Evolutionary conservation across 768 basidiomycete genomes (phyloP).

Genomic region (Rhodocollybia butyracea): DNA sequence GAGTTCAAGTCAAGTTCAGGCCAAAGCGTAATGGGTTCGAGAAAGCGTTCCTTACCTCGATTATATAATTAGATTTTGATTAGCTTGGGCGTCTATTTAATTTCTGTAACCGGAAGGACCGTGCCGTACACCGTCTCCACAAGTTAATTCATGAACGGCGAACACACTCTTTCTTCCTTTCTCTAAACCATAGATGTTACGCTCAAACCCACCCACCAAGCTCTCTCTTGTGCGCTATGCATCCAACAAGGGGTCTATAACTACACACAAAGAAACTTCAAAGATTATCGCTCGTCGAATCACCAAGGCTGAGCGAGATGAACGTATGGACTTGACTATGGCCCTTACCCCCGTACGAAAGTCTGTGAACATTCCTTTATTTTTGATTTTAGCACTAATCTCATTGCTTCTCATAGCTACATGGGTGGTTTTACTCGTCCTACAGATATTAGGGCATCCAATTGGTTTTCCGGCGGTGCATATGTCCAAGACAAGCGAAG

Average conservation of each 20-base stretch:
- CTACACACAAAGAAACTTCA: conserved; percentile 1
- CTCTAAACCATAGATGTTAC: not conserved
- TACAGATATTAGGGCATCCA: conserved; percentile 27
- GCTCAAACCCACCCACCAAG: not conserved
- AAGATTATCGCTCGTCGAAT: conserved; percentile 21
- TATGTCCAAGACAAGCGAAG: conserved; percentile 21
- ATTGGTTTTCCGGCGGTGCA: conserved; percentile 33
- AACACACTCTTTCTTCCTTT: not conserved
- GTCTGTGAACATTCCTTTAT: conserved; percentile 22
- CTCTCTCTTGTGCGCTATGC: not conserved
- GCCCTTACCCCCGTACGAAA: conserved; percentile 32
- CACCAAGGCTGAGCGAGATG: conserved; percentile 39
- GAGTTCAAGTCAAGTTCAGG: not conserved
- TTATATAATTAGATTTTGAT: not conserved
- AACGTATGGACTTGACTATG: conserved; percentile 34
- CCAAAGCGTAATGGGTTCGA: not conserved
- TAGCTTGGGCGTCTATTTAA: not conserved
- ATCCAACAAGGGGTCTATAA: not conserved
- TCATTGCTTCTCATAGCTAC: conserved; percentile 24
- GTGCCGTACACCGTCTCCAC: not conserved
- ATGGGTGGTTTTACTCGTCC: conserved; percentile 39
- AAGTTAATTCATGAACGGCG: not conserved
- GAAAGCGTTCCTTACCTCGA: not conserved
- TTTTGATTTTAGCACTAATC: not conserved
- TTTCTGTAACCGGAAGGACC: not conserved